phyloP scores from a whole-genome alignment of 1,139 yeast genomes.

The Candida tropicalis region DNA sequence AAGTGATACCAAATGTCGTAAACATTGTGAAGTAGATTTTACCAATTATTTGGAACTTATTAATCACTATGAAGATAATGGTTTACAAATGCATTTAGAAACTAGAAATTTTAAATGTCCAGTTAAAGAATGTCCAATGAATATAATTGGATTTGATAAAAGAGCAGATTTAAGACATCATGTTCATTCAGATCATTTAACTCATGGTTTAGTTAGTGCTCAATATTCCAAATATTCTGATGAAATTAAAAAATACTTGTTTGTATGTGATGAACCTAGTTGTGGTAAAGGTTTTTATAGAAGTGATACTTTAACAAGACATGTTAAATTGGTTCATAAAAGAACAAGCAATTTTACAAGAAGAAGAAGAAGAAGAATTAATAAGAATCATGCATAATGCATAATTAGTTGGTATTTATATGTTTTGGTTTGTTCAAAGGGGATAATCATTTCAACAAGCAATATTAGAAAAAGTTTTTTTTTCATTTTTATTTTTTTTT shows the following conservation, averaged over 20 bases:
- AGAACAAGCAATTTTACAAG: constrained; percentile 3
- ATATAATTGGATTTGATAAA: constrained; percentile 59
- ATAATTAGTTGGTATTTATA: background rate
- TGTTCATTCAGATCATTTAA: constrained; percentile 55
- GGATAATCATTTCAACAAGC: too few relatives aligned
- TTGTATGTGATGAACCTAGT: constrained; percentile 22
- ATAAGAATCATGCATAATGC: background rate
- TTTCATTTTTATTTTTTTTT: background rate
- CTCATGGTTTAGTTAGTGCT: constrained; percentile 20
- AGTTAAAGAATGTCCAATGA: constrained; percentile 60
- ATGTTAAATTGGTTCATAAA: constrained; percentile 52
- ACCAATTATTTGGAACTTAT: constrained; percentile 15
- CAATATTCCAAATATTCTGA: constrained; percentile 17
- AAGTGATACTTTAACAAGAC: constrained; percentile 59
- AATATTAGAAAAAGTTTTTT: too few relatives aligned
- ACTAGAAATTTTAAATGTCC: constrained; percentile 42
- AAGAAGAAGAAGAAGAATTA: constrained; percentile 2
- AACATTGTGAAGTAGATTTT: constrained; percentile 16
- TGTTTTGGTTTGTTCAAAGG: too few relatives aligned
- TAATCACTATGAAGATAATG: constrained; percentile 14
- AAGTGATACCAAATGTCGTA: constrained; percentile 15
- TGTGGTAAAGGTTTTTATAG: constrained; percentile 61
- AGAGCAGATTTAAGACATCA: constrained; percentile 65
- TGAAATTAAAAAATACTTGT: constrained; percentile 19
- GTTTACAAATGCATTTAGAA: constrained; percentile 1